These are phyloP conservation scores for Daldinia decipiens DNA, from an alignment of 495 filamentous ascomycete genomes.

Conservation along the genomic window DNA sequence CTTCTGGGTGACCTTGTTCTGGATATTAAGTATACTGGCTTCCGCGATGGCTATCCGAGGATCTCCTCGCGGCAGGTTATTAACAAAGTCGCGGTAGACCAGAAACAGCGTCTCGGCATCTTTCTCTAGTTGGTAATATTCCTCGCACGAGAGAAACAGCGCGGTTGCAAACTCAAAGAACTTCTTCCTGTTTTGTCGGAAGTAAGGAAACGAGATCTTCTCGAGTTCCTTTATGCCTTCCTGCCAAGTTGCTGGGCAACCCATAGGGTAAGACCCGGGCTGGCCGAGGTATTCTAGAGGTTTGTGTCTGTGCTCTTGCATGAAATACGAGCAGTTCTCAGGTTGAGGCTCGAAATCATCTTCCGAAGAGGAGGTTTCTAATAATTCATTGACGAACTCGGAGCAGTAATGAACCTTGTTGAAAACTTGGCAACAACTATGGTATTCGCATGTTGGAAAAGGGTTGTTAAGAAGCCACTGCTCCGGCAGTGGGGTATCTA, in stretches of 20 bases:
- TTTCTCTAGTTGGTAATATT: slow-evolving; percentile 13
- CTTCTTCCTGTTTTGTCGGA: background rate
- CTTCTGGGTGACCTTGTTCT: slow-evolving; percentile 57
- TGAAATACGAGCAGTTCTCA: slow-evolving; percentile 27
- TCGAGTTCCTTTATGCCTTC: background rate
- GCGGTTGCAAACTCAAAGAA: background rate
- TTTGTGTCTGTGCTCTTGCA: slow-evolving; percentile 36
- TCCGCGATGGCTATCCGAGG: background rate
- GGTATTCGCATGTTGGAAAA: slow-evolving; percentile 24
- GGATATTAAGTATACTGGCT: slow-evolving; percentile 62
- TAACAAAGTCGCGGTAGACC: slow-evolving; percentile 7
- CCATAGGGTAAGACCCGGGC: background rate
- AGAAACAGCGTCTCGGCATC: slow-evolving; percentile 20
- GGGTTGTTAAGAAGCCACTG: slow-evolving; percentile 1
- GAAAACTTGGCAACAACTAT: slow-evolving; percentile 36
- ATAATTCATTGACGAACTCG: background rate
- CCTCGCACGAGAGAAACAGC: slow-evolving; percentile 22
- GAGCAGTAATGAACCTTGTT: slow-evolving; percentile 21
- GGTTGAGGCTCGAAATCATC: background rate
- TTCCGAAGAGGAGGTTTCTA: background rate
- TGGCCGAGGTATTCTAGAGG: slow-evolving; percentile 39
- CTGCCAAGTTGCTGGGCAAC: slow-evolving; percentile 29
- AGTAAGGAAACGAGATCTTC: background rate
- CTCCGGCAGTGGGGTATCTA: background rate
- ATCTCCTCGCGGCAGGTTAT: background rate